These are phyloP conservation scores for Cyclotella atomus DNA, from an alignment of 108 stramenopile species.

Conservation along the genomic window DNA sequence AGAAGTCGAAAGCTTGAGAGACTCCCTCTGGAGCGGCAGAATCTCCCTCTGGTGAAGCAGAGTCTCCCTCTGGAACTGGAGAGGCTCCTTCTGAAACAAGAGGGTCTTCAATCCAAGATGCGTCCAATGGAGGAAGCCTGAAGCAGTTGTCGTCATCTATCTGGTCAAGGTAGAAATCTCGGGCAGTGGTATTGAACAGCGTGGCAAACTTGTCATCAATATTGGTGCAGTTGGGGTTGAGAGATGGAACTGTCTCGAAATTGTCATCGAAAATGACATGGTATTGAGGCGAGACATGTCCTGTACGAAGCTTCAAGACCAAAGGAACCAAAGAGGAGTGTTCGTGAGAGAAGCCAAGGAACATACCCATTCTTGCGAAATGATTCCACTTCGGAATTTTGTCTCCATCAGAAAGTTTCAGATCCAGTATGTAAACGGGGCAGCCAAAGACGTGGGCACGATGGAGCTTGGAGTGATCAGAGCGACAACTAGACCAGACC, in stretches of 20 bases:
- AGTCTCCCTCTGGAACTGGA: no score
- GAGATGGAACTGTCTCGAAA: not conserved
- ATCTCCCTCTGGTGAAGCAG: no score
- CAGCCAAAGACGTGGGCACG: conserved; percentile 45
- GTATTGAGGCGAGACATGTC: not conserved
- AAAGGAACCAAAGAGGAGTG: conserved; percentile 48
- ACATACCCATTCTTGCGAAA: conserved; percentile 40
- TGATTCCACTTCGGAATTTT: conserved; percentile 55
- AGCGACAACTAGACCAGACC: conserved; percentile 9
- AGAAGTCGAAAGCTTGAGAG: no score
- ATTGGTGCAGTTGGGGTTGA: not conserved
- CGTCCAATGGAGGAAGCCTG: no score
- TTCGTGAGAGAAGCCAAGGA: conserved; percentile 39
- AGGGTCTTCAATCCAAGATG: no score
- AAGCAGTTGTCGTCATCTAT: not conserved
- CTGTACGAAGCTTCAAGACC: conserved; percentile 30
- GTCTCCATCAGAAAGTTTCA: conserved; percentile 42
- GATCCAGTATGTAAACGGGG: conserved; percentile 54
- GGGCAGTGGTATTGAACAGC: not conserved
- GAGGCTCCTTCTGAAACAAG: no score
- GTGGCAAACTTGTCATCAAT: not conserved
- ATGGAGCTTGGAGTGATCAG: not conserved
- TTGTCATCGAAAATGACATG: not conserved
- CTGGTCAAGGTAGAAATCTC: not conserved
- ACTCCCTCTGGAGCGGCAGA: no score